A percentile compares a stretch with the other conserved stretches of the same genome.
phyloP scores from a whole-genome alignment of 169 alveolate genomes.

The Plasmodium malariae region DNA sequence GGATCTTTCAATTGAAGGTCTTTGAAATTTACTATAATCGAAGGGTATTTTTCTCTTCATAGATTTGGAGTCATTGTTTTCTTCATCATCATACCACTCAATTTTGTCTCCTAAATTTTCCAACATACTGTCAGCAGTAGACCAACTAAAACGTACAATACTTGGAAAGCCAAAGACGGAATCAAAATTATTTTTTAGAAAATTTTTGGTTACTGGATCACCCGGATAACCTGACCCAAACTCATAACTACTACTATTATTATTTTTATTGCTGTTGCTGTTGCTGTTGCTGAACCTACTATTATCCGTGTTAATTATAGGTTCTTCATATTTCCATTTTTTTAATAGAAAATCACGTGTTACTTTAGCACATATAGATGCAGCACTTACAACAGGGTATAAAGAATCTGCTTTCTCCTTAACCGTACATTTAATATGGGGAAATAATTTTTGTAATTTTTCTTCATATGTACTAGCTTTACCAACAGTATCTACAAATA shows the following conservation, averaged over 20 bases:
- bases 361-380: conserved; percentile 98
- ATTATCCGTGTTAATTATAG: conserved; percentile 80
- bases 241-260: too few relatives aligned
- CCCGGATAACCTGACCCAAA: conserved; percentile 92
- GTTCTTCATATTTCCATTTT: conserved; percentile 79
- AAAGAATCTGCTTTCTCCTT: conserved; percentile 96
- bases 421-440: conserved; percentile 88
- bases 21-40: conserved; percentile 59
- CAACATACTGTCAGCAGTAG: conserved; percentile 88
- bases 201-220: conserved; percentile 93
- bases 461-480: conserved; percentile 91
- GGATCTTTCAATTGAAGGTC: conserved; percentile 52
- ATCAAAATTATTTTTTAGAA: conserved; percentile 91
- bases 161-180: conserved; percentile 96
- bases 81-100: conserved; percentile 88
- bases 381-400: conserved; percentile 97
- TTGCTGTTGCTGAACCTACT: too few relatives aligned
- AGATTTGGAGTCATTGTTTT: conserved; percentile 59
- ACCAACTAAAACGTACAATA: conserved; percentile 91
- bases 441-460: conserved; percentile 86
- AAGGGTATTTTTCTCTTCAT: conserved; percentile 72
- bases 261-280: too few relatives aligned
- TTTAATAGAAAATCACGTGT: conserved; percentile 92
- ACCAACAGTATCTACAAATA: conserved; percentile 89
- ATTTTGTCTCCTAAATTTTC: conserved; percentile 83